Evolutionary conservation across 2,329 filamentous ascomycete genomes (phyloP), one percentile per base, ranked within the genome.

Genomic region (Neoscytalidium dimidiatum): DNA sequence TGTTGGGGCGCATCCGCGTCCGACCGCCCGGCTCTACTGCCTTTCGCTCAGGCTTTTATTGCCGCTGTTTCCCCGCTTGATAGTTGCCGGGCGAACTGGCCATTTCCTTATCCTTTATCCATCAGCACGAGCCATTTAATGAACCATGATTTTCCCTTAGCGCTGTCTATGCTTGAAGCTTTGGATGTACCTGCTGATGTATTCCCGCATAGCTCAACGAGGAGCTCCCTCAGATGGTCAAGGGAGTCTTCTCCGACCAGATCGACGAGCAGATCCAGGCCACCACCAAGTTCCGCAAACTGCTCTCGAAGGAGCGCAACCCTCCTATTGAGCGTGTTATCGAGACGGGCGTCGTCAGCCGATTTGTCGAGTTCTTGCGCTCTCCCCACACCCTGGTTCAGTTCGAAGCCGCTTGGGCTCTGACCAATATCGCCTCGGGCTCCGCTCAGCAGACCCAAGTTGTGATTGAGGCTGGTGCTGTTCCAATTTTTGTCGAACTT

Each of bases 251-350:
- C 83, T 99, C 95, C 69, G 94, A 99, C 70, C 93, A 98, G 82
- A 97, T 99, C 81, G 95, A 99, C 77, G 87, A 91, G 72, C 95
- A 99, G 82, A 99, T 99, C 73, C 90, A 94, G 81, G 93, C 94
- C 66, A 99, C 95, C 29, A 99, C 95, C 72, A 97, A 97, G 81
- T 99, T 99, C 86, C 87, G 95, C 78, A 99, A 99, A 86, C 87
- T 99, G 46, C 85, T 99, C 29, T 97, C 93, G 71, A 99, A 99
- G 84, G 95, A 99, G 85, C 92, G 95, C 77, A 99, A 99, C 84
- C 95, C 95, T 52, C 95, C 95, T 51, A 99, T 99, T 78, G 95
- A 99, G 84, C 93, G 96, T 78, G 95, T 99, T 72, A 99, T 99
- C 81, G 96, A 98, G 86, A 98, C 95, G 66, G 95, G 95, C 75